Evolutionary conservation across 2,329 filamentous ascomycete genomes (phyloP).

Genomic region (Fusarium humuli): DNA sequence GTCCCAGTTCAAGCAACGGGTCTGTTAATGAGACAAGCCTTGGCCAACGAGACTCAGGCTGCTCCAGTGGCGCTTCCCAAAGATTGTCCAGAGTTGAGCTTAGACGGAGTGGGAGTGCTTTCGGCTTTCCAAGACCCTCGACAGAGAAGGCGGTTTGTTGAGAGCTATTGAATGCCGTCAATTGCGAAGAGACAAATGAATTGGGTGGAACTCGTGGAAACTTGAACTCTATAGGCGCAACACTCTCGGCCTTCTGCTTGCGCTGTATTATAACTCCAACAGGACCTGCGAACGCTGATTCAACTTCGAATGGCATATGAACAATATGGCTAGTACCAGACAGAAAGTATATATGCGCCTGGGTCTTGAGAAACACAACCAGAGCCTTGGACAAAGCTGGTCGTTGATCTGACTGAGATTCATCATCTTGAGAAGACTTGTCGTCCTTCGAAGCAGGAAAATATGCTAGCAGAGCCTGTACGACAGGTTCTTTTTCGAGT

Average conservation of each 20-base stretch:
- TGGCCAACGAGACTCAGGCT: constrained; percentile 72
- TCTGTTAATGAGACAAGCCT: constrained; percentile 86
- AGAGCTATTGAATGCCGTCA: constrained; percentile 64
- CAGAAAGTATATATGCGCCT: constrained; percentile 93
- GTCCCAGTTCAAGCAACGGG: constrained; percentile 84
- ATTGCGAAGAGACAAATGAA: constrained; percentile 81
- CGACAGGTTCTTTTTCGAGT: constrained; percentile 85
- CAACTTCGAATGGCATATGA: constrained; percentile 94
- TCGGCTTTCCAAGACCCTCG: constrained; percentile 67
- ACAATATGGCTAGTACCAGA: constrained; percentile 88
- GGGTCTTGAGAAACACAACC: constrained; percentile 90
- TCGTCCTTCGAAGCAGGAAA: constrained; percentile 72
- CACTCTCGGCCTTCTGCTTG: constrained; percentile 68
- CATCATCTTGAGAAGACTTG: constrained; percentile 13
- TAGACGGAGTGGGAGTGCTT: constrained; percentile 63
- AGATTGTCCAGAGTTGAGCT: constrained; percentile 67
- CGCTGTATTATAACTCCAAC: constrained; percentile 88
- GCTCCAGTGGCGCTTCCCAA: constrained; percentile 66
- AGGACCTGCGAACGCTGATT: constrained; percentile 84
- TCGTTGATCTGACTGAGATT: constrained; percentile 29
- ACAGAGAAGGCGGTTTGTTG: constrained; percentile 66
- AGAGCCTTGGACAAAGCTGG: constrained; percentile 72
- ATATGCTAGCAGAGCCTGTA: constrained; percentile 86
- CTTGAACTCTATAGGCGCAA: constrained; percentile 64
- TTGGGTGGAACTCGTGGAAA: constrained; percentile 78